These are phyloP conservation scores for Trichoderma pleuroti DNA, from an alignment of 2,329 filamentous ascomycete genomes.

Conservation along the genomic window DNA sequence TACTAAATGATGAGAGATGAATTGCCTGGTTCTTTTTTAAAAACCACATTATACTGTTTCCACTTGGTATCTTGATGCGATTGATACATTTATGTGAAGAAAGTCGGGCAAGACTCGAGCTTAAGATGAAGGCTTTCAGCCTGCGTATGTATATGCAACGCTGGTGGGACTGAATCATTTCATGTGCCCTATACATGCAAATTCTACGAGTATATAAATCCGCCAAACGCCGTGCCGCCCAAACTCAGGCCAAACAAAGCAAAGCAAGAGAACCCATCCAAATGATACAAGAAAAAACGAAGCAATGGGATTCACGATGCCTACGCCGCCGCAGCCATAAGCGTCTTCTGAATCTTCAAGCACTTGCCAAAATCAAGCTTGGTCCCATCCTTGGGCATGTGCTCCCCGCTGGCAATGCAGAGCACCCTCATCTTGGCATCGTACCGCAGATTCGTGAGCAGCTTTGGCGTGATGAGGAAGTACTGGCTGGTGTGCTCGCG, in stretches of 20 bases:
- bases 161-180: neutral
- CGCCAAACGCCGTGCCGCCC: neutral
- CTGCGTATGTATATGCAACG: neutral
- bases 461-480: slow-evolving; percentile 96
- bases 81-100: neutral
- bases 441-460: slow-evolving; percentile 81
- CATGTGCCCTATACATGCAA: neutral
- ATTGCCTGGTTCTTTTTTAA: slow-evolving; percentile 4
- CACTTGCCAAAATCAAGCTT: slow-evolving; percentile 49
- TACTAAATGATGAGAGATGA: slow-evolving; percentile 21
- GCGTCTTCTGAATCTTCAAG: slow-evolving; percentile 40
- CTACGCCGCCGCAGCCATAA: slow-evolving; percentile 32
- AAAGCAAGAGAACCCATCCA: neutral
- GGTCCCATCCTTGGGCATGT: slow-evolving; percentile 54
- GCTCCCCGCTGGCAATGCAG: slow-evolving; percentile 87
- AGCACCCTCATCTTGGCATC: slow-evolving; percentile 88
- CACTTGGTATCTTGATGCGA: neutral
- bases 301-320: neutral
- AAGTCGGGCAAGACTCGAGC: neutral
- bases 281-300: neutral
- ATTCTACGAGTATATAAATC: neutral
- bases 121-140: neutral
- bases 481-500: slow-evolving; percentile 77
- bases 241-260: neutral
- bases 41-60: neutral